Conservation (phyloP, 2,329 filamentous ascomycete species). For the Helotiales sp. region DNA sequence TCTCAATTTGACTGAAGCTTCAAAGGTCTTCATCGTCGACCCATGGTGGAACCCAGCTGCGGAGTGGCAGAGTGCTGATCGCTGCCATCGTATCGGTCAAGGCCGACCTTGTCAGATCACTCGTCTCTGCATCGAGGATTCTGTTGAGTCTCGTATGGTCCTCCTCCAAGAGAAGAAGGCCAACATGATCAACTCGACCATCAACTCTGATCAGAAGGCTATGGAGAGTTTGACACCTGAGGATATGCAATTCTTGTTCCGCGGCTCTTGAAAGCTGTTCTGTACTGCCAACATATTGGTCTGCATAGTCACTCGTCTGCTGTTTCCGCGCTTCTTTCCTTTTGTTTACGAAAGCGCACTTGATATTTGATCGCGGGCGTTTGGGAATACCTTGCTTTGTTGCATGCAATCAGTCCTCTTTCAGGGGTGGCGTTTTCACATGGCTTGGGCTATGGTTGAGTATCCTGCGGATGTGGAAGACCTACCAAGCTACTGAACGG, state of each 20-base stretch:
- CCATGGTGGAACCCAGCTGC: constrained; percentile 99
- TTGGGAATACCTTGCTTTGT: constrained; percentile 12
- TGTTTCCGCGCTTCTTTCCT: neutral
- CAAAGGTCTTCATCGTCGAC: constrained; percentile 93
- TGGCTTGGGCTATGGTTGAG: neutral
- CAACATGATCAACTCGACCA: constrained; percentile 95
- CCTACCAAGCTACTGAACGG: too few relatives aligned
- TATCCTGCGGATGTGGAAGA: too few relatives aligned
- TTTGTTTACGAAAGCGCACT: neutral
- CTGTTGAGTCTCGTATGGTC: constrained; percentile 94
- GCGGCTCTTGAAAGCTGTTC: constrained; percentile 53
- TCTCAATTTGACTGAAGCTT: constrained; percentile 92
- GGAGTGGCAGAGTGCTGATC: constrained; percentile 96
- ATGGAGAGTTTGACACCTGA: constrained; percentile 90
- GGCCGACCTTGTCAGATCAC: constrained; percentile 93
- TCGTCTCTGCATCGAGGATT: constrained; percentile 93
- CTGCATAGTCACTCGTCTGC: neutral
- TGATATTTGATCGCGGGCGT: constrained; percentile 3
- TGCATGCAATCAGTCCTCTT: neutral
- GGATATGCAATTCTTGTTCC: constrained; percentile 96
- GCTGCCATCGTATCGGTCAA: constrained; percentile 94
- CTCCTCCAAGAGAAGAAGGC: constrained; percentile 98
- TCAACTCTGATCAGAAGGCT: constrained; percentile 89
- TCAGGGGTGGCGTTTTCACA: neutral
- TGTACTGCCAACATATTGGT: neutral